Evolutionary conservation across 2,329 filamentous ascomycete species (phyloP), one percentile per base, ranked within the genome.

Genomic region (Ophiosphaerella narmari): DNA sequence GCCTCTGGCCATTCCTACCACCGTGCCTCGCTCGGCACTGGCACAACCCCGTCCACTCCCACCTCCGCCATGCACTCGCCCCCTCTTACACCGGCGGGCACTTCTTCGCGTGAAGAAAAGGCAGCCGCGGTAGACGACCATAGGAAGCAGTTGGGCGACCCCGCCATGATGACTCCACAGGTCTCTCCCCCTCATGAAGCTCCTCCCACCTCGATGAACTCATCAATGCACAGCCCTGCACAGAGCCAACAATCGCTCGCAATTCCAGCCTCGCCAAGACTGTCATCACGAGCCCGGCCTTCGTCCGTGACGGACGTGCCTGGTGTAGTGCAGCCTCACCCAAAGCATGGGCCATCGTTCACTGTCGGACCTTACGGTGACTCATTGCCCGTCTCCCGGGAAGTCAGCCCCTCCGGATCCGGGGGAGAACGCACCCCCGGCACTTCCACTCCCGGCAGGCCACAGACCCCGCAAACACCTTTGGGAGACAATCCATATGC

Each of bases 401-500:
- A 86, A 51, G 77, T 77, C 46, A 87, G 84, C 56, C 85, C 92
- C 3, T 86, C 84, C 9, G 81, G 86, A 45, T 81, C 76, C 66
- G 78, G 81, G 18, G 75, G 72, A 60, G 74, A 68, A 16, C 74
- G 72, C n/a, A 77, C 77, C 55, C 76, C 76, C 46, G 80, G 78
- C 21, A 77, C 79, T 8, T 72, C 75, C n/a, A 82, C 74, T 6
- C 90, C 88, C 60, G 53, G 48, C 13, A 86, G 87, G 23, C 85
- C 89, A 52, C 26, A 29, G 11, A 29, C 26, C 7, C 87, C 90
- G 0, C 88, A 90, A 56, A 92, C 90, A 2, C 91, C 91, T 4
- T 82, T 85, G 14, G 90, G 89, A 23, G 91, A 96, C 67, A 91
- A 96, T 62, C 91, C 91, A 1, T 96, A 96, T 66, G 86, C 90